These are phyloP conservation scores for Vicia sativa DNA, from an alignment of 306 rosid species.

Conservation along the genomic window DNA sequence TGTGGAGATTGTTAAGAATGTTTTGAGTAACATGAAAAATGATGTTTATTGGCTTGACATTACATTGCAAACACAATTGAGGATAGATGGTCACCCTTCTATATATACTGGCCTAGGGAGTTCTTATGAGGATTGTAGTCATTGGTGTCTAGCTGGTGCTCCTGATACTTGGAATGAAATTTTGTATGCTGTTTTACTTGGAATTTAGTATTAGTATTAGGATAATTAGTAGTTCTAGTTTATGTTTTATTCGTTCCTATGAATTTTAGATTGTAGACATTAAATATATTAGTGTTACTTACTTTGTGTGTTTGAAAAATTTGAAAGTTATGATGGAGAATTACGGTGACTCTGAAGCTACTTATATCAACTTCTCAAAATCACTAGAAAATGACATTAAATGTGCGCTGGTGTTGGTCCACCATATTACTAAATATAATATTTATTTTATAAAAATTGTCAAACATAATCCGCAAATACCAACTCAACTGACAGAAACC, in stretches of 20 bases:
- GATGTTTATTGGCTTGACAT: slow-evolving; percentile 63
- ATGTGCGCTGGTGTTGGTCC: too few species aligned
- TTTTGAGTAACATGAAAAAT: slow-evolving; percentile 41
- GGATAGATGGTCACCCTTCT: slow-evolving; percentile 81
- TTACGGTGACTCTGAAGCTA: too few species aligned
- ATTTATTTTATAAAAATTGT: background rate
- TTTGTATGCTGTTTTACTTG: slow-evolving; percentile 51
- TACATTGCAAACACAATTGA: slow-evolving; percentile 64
- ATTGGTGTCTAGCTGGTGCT: slow-evolving; percentile 79
- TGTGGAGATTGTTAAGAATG: slow-evolving; percentile 50
- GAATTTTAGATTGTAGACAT: slow-evolving; percentile 9
- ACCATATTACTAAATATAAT: too few species aligned
- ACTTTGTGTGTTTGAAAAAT: too few species aligned
- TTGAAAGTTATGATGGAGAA: too few species aligned
- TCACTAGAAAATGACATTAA: too few species aligned
- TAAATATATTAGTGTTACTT: background rate
- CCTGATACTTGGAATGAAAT: slow-evolving; percentile 68
- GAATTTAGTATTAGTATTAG: slow-evolving; percentile 20
- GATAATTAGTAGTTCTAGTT: background rate
- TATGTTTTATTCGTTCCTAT: background rate
- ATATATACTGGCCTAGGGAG: slow-evolving; percentile 51
- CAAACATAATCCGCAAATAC: too few species aligned
- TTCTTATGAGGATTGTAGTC: slow-evolving; percentile 59
- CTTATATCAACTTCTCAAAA: too few species aligned
- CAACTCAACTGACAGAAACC: too few species aligned